Evolutionary conservation across 2,329 filamentous ascomycete genomes (phyloP), one percentile per base, ranked within the genome.

Genomic region (Metarhizium album): DNA sequence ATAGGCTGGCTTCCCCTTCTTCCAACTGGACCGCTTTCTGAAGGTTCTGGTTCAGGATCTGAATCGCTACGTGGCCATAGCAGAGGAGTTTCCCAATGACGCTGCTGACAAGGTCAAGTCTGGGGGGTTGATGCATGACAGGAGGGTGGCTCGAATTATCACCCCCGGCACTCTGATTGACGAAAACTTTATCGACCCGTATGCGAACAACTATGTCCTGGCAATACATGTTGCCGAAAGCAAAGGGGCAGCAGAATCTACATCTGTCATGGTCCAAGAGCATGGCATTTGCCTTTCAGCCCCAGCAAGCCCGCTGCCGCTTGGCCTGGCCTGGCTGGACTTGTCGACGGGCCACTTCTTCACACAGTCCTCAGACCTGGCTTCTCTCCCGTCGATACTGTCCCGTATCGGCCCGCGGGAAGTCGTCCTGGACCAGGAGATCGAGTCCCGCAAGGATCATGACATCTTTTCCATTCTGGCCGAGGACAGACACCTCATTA

Each of bases 81-180:
- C 88, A 45, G 91, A 98, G 65, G 93, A 98, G 66, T 91, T 94
- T 59, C 82, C 86, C 18, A 87, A 93, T 60, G 77, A 82, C 55
- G 74, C 80, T 4, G 74, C 82, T 3, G 81, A 81, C 51, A 88
- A 81, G 67, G 71, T 84, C 56, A 91, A 84, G 63, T 78, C 82
- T 20, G 87, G 87, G 14, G 89, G 88, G 3, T 71, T 91, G 55
- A 75, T 91, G 73, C 94, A 93, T 65, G 86, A 94, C 64, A 84
- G 93, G 24, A 83, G 76, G 58, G 89, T 98, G 14, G 80, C 87
- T 18, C 83, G 93, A 52, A 84, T 98, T 58, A 82, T 98, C 62
- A 97, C 93, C 1, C 90, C 93, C 1, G 93, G 93, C 20, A 98
- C 93, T 1, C 74, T 98, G 49, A 95, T 98, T 57, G 93, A 98